A percentile compares a stretch with the other conserved stretches of the same genome.
These are phyloP conservation scores for Lathyrus sativus DNA, from an alignment of 306 rosid genomes.

Conservation along the genomic window DNA sequence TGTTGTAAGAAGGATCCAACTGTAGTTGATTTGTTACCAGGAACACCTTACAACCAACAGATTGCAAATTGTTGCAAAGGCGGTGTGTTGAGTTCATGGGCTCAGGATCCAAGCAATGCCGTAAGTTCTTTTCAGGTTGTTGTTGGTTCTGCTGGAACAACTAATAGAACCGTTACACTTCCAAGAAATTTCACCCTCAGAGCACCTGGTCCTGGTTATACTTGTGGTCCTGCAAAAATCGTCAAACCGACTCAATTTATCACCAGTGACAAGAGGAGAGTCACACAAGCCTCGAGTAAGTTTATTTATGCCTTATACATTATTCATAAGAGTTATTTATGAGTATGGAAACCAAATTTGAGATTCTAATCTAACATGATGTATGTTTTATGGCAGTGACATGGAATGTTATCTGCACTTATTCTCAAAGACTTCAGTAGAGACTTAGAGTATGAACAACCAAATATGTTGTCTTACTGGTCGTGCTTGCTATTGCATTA, in stretches of 20 bases:
- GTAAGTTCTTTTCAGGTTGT: constrained; percentile 83
- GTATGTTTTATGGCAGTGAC: constrained; percentile 73
- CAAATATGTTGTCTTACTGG: too few species aligned
- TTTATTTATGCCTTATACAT: constrained; percentile 33
- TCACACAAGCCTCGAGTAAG: constrained; percentile 92
- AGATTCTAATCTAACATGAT: constrained; percentile 25
- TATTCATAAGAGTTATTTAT: background rate
- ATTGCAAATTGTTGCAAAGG: constrained; percentile 94
- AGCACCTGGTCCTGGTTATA: constrained; percentile 89
- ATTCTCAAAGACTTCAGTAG: constrained; percentile 52
- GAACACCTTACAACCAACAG: constrained; percentile 95
- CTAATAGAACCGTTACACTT: constrained; percentile 75
- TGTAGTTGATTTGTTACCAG: constrained; percentile 88
- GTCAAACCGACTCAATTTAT: constrained; percentile 65
- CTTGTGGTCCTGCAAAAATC: constrained; percentile 80
- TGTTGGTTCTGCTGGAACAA: constrained; percentile 91
- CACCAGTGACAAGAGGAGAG: constrained; percentile 74
- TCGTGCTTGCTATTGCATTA: too few species aligned
- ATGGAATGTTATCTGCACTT: constrained; percentile 94
- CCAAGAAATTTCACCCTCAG: constrained; percentile 80
- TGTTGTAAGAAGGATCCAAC: constrained; percentile 83
- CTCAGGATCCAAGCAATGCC: constrained; percentile 72
- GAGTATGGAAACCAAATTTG: background rate
- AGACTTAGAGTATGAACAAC: too few species aligned
- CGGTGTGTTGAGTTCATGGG: constrained; percentile 82